Evolutionary conservation across 2,329 filamentous ascomycete species (phyloP).

Genomic region (Curvularia sp.): DNA sequence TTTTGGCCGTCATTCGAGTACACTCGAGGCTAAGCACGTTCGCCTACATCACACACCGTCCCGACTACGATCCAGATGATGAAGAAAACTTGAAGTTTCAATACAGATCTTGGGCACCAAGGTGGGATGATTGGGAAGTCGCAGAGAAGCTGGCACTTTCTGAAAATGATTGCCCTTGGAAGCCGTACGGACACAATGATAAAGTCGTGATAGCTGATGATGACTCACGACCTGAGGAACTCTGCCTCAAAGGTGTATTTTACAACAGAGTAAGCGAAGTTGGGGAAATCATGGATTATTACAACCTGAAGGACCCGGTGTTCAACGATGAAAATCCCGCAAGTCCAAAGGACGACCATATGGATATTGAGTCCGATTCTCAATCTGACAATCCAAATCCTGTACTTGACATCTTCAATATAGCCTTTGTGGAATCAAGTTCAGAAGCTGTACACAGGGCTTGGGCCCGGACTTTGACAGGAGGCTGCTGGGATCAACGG

Average conservation of each 20-base stretch:
- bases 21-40: not conserved
- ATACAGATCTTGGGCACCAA: not conserved
- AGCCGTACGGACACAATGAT: not conserved
- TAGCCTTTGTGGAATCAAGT: not conserved
- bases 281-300: not conserved
- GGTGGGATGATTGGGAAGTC: not conserved
- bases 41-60: not conserved
- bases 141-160: no score
- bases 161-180: no score
- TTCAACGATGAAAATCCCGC: not conserved
- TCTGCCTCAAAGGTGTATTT: not conserved
- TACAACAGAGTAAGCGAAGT: not conserved
- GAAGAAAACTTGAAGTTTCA: not conserved
- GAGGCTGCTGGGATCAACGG: not conserved
- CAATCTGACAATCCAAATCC: not conserved
- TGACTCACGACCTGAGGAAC: not conserved
- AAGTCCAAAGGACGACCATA: not conserved
- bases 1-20: not conserved
- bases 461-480: not conserved
- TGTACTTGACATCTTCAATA: not conserved
- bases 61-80: not conserved
- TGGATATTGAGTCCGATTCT: not conserved
- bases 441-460: not conserved
- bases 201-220: not conserved
- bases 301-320: not conserved